phyloP scores from a whole-genome alignment of 2,329 filamentous ascomycete genomes.

The Aspergillus ibericus region DNA sequence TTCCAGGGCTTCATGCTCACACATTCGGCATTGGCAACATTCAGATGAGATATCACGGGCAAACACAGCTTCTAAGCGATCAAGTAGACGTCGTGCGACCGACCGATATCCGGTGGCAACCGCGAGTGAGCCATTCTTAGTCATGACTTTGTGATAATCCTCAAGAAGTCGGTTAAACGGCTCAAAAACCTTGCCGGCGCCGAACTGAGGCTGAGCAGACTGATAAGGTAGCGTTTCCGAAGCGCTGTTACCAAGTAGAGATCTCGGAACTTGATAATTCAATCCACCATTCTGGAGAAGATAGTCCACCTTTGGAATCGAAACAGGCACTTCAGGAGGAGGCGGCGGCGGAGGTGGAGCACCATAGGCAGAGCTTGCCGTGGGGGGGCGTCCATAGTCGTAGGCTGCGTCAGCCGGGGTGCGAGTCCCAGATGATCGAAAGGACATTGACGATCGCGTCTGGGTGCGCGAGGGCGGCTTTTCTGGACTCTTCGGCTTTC shows the following conservation, averaged over 20 bases:
- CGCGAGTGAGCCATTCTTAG: conserved; percentile 82
- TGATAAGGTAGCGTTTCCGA: conserved; percentile 58
- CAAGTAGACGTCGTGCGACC: conserved; percentile 83
- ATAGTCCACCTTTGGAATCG: conserved; percentile 85
- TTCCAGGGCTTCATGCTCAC: conserved; percentile 62
- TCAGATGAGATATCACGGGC: conserved; percentile 85
- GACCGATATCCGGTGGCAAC: conserved; percentile 95
- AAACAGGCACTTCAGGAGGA: conserved; percentile 63
- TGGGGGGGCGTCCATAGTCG: conserved; percentile 34
- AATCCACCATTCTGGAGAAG: conserved; percentile 86
- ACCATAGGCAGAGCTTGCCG: conserved; percentile 32
- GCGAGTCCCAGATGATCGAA: conserved; percentile 24
- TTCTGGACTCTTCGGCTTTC: conserved; percentile 31
- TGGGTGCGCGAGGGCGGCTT: conserved; percentile 39
- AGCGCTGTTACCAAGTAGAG: conserved; percentile 60
- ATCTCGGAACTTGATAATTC: conserved; percentile 67
- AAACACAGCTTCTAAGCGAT: conserved; percentile 91
- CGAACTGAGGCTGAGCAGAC: conserved; percentile 63
- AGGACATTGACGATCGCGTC: conserved; percentile 33
- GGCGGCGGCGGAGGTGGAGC: conserved; percentile 72
- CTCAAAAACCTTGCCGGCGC: conserved; percentile 73
- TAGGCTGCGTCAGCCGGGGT: conserved; percentile 38
- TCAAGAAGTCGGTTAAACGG: conserved; percentile 81
- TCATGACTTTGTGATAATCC: conserved; percentile 79
- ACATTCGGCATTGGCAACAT: conserved; percentile 84